Evolutionary conservation across 1,139 yeast genomes (phyloP).

Genomic region (Diutina catenulata): DNA sequence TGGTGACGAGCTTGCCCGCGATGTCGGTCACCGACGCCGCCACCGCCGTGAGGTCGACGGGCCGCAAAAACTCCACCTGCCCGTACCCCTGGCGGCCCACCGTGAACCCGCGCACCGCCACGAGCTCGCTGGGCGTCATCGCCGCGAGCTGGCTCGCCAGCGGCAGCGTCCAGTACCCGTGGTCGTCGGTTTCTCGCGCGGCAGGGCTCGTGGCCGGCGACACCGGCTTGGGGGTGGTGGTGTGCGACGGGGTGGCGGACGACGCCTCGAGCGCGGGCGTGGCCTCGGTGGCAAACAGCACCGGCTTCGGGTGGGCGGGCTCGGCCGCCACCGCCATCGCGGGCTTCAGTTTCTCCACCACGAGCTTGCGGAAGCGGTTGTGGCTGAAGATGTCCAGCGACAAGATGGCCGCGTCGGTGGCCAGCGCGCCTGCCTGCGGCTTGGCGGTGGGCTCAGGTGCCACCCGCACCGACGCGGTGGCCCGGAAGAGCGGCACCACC

Average conservation of each 20-base stretch:
- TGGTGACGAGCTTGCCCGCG: conserved; percentile 51
- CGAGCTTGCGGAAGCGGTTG: conserved; percentile 42
- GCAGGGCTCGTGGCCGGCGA: conserved; percentile 20
- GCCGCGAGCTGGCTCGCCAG: conserved; percentile 48
- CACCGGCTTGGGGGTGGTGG: neutral
- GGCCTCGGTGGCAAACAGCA: conserved; percentile 17
- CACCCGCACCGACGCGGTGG: conserved; percentile 8
- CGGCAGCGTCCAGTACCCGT: conserved; percentile 87
- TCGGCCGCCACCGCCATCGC: conserved; percentile 16
- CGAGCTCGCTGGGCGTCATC: conserved; percentile 51
- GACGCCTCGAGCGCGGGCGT: neutral
- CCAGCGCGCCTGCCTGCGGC: conserved; percentile 9
- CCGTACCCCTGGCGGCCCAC: conserved; percentile 82
- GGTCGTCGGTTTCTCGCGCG: conserved; percentile 35
- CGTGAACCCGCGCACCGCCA: conserved; percentile 50
- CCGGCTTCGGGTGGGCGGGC: conserved; percentile 17
- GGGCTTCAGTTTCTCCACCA: conserved; percentile 24
- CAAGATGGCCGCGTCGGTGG: conserved; percentile 54
- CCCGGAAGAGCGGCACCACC: conserved; percentile 36
- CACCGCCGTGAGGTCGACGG: conserved; percentile 71
- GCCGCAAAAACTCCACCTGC: conserved; percentile 57
- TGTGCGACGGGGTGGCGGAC: neutral
- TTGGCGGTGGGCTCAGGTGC: conserved; percentile 1
- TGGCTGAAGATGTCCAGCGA: conserved; percentile 63
- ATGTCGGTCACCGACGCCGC: conserved; percentile 39